phyloP scores from a whole-genome alignment of 352 stramenopile genomes.

The Phytophthora europaea region DNA sequence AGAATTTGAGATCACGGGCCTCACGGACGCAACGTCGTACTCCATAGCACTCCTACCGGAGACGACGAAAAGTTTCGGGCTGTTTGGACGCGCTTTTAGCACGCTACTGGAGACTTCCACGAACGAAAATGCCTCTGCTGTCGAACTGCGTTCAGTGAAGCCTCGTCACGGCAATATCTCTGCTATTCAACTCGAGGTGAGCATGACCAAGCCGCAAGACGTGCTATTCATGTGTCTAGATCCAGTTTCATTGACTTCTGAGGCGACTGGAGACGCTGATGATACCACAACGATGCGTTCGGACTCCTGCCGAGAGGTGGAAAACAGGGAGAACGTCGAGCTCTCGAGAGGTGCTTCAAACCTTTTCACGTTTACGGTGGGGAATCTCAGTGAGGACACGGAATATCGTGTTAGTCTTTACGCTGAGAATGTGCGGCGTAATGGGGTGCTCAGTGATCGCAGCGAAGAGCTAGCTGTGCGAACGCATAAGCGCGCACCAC shows the following conservation, averaged over 20 bases:
- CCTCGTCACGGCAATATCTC: conserved; percentile 52
- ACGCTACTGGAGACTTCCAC: conserved; percentile 61
- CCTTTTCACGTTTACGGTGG: conserved; percentile 51
- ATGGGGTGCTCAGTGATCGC: conserved; percentile 59
- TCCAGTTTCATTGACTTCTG: not conserved
- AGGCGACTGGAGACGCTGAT: not conserved
- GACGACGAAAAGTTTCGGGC: conserved; percentile 66
- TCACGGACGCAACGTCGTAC: conserved; percentile 64
- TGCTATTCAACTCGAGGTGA: conserved; percentile 50
- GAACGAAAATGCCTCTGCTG: conserved; percentile 73
- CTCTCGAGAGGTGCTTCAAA: conserved; percentile 21
- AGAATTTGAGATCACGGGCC: conserved; percentile 49
- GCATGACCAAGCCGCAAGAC: conserved; percentile 72
- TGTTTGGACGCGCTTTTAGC: conserved; percentile 61
- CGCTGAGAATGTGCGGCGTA: conserved; percentile 64
- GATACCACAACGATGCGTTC: not conserved
- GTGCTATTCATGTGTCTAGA: conserved; percentile 59
- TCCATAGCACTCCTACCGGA: conserved; percentile 70
- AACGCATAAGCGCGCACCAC: conserved; percentile 60
- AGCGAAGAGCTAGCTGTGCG: conserved; percentile 29
- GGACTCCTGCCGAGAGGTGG: conserved; percentile 45
- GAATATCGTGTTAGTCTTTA: conserved; percentile 59
- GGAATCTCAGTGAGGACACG: conserved; percentile 67
- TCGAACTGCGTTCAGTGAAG: conserved; percentile 38
- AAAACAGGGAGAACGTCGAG: conserved; percentile 38